Conservation (phyloP, 1,284 basidiomycete species). For the Ganoderma leucocontextum region DNA sequence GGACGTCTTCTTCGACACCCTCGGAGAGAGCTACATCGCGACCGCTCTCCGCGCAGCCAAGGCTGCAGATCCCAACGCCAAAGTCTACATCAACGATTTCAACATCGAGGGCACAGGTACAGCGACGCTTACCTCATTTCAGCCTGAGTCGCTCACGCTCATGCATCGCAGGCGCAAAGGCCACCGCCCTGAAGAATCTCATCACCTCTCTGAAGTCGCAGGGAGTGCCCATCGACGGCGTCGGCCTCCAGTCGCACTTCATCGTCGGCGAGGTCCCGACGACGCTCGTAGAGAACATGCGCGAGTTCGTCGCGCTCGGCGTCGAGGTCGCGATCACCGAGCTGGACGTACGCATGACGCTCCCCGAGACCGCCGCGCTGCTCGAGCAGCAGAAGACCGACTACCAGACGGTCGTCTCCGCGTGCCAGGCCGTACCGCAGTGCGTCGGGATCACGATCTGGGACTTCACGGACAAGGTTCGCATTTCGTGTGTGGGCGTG, state of each 20-base stretch:
- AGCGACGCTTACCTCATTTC: no score
- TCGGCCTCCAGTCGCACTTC: constrained; percentile 60
- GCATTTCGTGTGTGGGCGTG: neutral
- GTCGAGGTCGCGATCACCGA: constrained; percentile 65
- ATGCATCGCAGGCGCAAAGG: constrained; percentile 46
- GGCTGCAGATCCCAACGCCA: constrained; percentile 53
- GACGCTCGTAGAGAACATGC: constrained; percentile 50
- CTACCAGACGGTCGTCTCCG: constrained; percentile 53
- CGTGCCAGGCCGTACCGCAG: constrained; percentile 50
- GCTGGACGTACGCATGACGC: constrained; percentile 60
- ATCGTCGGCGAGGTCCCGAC: constrained; percentile 56
- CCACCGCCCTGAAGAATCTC: constrained; percentile 54
- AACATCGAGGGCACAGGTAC: constrained; percentile 44
- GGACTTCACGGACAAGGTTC: constrained; percentile 57
- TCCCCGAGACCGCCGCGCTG: constrained; percentile 55
- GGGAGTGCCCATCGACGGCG: constrained; percentile 56
- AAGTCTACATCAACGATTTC: constrained; percentile 63
- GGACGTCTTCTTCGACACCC: constrained; percentile 57
- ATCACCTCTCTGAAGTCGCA: constrained; percentile 50
- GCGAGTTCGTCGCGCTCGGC: constrained; percentile 56
- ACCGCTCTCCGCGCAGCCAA: constrained; percentile 55
- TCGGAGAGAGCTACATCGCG: constrained; percentile 52
- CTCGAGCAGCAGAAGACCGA: constrained; percentile 58
- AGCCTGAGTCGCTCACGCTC: no score
- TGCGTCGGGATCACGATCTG: constrained; percentile 60